phyloP scores from a whole-genome alignment of 2,329 filamentous ascomycete genomes.

The Chalaropsis thielavioides region DNA sequence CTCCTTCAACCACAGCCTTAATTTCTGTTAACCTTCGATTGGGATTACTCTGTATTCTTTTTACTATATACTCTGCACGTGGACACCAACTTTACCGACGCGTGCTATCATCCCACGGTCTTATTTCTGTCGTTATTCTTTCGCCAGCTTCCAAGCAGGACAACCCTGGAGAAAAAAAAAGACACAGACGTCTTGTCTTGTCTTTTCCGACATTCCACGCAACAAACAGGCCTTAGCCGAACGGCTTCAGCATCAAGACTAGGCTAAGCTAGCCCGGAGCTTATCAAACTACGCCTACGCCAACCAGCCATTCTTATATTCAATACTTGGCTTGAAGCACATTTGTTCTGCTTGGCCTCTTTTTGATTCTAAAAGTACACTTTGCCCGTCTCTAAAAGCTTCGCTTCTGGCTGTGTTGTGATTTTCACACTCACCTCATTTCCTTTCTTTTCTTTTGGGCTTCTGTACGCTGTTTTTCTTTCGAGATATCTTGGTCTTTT shows the following conservation, averaged over 20 bases:
- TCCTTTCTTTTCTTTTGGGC: not conserved
- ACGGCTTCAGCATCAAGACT: not conserved
- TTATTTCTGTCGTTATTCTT: not conserved
- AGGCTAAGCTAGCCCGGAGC: not conserved
- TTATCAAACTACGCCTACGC: not conserved
- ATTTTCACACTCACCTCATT: not conserved
- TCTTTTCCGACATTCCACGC: not conserved
- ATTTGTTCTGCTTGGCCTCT: not conserved
- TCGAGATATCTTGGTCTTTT: not conserved
- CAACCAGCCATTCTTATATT: not conserved
- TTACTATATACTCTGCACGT: not conserved
- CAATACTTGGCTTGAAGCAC: not conserved
- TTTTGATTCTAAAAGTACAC: no score
- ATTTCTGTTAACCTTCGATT: not conserved
- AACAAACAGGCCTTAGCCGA: constrained; percentile 5
- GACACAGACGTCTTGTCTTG: not conserved
- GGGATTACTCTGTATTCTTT: not conserved
- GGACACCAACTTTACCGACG: not conserved
- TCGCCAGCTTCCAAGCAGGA: not conserved
- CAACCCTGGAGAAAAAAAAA: not conserved
- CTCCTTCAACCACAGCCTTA: not conserved
- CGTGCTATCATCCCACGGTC: not conserved
- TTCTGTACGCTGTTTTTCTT: not conserved
- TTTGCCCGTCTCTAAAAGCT: no score
- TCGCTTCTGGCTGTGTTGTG: not conserved